Base-by-base conservation (phyloP, 2,329 filamentous ascomycete species). In the Alternaria conjuncta region DNA sequence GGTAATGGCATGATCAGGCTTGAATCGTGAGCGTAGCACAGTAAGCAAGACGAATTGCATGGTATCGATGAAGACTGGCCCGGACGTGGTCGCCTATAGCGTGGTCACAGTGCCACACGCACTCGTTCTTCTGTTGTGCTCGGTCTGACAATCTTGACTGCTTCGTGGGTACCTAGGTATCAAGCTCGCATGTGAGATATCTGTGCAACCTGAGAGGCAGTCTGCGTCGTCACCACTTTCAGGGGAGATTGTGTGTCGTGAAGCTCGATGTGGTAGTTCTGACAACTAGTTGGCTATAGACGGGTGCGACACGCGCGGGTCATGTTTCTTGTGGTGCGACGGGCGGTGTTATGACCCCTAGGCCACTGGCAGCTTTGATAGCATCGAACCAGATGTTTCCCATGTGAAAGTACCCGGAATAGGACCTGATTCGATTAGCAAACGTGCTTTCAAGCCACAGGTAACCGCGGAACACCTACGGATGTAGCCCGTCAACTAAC, bases 351-450 rank as follows among this genome's bases (percentile, higher is more conserved):
- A 73, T 61, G 10, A 67, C 47, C 2, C 32, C 61, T 41, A 53
- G 15, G 5, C 55, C 23, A 15, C 57, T 65, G 11, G 53, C 62
- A 7, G 18, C 44, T 46, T 63, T 57, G 11, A 73, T 32, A 32
- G 53, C 63, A 47, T 63, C 53, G 18, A 54, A 67, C 76, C 76
- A 78, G 26, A 74, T 61, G 47, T 69, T 23, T 1, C 69, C 76
- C 75, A 79, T 78, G 43, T 73, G 71, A 20, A 55, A 47, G 61
- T 78, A 78, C 1, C 76, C 76, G 18, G 55, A 64, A 53, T 73
- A 64, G 36, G 65, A 73, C 28, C 71, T 74, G 28, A 13, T n/a
- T 4, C 21, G 4, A 18, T 20, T 15, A 28, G 21, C 21, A 30
- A 67, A 46, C 64, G 62, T 36, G 59, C 10, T 55, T 13, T 15